Conservation (phyloP, 441 rosid species). For the Populus hybrid region DNA sequence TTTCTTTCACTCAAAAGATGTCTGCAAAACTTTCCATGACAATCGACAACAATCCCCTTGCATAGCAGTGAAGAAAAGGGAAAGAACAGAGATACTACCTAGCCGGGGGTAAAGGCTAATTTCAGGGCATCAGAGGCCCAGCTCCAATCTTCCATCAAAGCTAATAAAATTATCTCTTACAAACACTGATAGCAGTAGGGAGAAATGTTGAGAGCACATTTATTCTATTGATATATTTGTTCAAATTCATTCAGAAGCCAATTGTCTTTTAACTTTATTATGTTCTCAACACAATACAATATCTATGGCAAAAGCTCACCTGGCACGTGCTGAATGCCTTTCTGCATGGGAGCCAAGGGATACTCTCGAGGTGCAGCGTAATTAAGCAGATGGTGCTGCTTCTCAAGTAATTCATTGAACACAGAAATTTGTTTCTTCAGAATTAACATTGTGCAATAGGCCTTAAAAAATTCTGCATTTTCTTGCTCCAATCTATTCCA, state of each 20-base stretch:
- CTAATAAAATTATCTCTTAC: no score
- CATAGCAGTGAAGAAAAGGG: neutral
- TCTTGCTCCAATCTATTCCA: slow-evolving; percentile 34
- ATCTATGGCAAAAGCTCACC: slow-evolving; percentile 14
- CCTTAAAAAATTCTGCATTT: neutral
- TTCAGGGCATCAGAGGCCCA: neutral
- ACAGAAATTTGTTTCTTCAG: slow-evolving; percentile 24
- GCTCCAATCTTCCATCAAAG: neutral
- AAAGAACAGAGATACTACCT: neutral
- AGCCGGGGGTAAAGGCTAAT: neutral
- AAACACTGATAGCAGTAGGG: no score
- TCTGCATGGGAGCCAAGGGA: slow-evolving; percentile 16
- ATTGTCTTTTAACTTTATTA: neutral
- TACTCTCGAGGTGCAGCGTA: neutral
- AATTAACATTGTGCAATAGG: slow-evolving; percentile 22
- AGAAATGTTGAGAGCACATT: no score
- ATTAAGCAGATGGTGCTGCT: slow-evolving; percentile 22
- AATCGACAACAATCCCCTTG: neutral
- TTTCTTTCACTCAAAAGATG: neutral
- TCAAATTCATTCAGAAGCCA: neutral
- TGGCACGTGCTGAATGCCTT: slow-evolving; percentile 20
- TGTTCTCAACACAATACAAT: neutral
- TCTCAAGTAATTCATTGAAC: slow-evolving; percentile 34
- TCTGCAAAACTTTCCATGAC: neutral
- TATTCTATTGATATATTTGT: no score